Evolutionary conservation across 768 basidiomycete genomes (phyloP).

Genomic region (Cyclocybe cylindracea): DNA sequence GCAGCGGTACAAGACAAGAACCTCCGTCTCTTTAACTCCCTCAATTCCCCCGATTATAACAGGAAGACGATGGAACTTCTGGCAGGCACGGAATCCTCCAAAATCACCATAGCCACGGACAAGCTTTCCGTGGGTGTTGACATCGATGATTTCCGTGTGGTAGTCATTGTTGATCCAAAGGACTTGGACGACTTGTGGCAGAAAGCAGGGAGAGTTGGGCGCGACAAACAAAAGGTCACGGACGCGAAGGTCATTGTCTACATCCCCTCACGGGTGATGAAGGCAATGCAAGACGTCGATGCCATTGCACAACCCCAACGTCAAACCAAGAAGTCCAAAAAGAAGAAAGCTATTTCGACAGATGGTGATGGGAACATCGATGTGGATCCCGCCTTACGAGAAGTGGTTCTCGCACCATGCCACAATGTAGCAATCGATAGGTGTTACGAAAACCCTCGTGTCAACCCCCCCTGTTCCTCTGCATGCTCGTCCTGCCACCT

Average conservation of each 20-base stretch:
- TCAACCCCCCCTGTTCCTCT: no score
- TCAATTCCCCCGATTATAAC: slow-evolving; percentile 5
- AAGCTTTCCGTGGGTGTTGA: slow-evolving; percentile 14
- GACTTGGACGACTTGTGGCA: slow-evolving; percentile 15
- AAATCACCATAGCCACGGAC: slow-evolving; percentile 15
- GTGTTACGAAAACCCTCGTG: no score
- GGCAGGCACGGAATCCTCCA: background rate
- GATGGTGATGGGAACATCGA: no score
- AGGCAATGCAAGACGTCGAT: background rate
- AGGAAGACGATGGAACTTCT: slow-evolving; percentile 1
- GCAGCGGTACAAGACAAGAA: background rate
- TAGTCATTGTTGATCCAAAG: slow-evolving; percentile 9
- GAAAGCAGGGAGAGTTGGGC: slow-evolving; percentile 17
- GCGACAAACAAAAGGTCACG: background rate
- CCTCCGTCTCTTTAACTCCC: slow-evolving; percentile 5
- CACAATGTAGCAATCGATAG: no score
- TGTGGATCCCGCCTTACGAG: no score
- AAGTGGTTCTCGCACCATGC: no score
- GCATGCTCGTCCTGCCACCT: no score
- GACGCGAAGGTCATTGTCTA: slow-evolving; percentile 16
- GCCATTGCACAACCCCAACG: no score
- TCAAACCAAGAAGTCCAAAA: no score
- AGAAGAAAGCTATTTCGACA: no score
- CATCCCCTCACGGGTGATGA: background rate
- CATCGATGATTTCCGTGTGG: slow-evolving; percentile 3